These are phyloP conservation scores for Cetraspora pellucida DNA, from an alignment of 192 early-diverging fungal genomes.

Conservation along the genomic window DNA sequence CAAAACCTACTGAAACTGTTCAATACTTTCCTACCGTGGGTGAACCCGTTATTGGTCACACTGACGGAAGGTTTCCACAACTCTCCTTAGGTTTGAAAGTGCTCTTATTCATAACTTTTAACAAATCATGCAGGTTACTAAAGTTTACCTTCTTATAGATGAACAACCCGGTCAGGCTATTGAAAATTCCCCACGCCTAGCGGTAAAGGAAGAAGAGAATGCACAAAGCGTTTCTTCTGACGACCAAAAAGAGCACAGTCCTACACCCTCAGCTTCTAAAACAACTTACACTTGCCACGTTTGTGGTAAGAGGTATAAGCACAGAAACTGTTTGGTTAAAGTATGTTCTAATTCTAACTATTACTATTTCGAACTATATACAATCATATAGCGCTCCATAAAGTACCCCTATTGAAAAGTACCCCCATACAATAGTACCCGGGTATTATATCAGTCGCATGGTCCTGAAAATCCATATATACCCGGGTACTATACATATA, in stretches of 20 bases:
- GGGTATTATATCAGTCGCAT: too few relatives aligned
- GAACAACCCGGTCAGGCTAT: neutral
- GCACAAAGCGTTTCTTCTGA: neutral
- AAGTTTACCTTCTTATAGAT: neutral
- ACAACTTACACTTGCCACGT: slow-evolving; percentile 52
- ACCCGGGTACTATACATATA: too few relatives aligned
- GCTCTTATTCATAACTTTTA: neutral
- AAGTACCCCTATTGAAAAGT: too few relatives aligned
- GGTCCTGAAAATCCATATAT: too few relatives aligned
- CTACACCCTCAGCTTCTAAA: slow-evolving; percentile 29
- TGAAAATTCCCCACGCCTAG: slow-evolving; percentile 9
- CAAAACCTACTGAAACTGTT: neutral
- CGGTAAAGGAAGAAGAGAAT: neutral
- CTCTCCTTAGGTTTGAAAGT: neutral
- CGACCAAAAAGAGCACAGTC: slow-evolving; percentile 20
- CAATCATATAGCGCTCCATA: too few relatives aligned
- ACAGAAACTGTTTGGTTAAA: slow-evolving; percentile 60
- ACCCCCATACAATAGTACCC: too few relatives aligned
- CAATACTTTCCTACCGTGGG: neutral
- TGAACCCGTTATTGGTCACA: neutral
- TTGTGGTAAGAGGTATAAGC: slow-evolving; percentile 66
- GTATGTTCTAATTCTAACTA: slow-evolving; percentile 6
- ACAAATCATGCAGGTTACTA: neutral
- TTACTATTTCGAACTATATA: neutral
- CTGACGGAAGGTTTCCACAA: neutral